Conservation (phyloP, 257 asterid species). For the Primulina tabacum region DNA sequence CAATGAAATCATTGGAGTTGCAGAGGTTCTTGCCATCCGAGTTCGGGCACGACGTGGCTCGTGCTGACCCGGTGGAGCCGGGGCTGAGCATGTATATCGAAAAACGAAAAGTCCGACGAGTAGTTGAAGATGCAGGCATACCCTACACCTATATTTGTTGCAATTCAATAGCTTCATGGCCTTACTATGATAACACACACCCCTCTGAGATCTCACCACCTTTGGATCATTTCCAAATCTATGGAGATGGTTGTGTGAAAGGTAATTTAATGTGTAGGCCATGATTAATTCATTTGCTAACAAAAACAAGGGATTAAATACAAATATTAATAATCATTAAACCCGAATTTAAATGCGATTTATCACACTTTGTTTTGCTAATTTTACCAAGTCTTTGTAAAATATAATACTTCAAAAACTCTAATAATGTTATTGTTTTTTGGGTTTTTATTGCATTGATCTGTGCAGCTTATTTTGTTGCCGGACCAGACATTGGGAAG, state of each 20-base stretch:
- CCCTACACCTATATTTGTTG: constrained; percentile 39
- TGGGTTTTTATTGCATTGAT: background rate
- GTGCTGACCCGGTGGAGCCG: constrained; percentile 37
- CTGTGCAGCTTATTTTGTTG: constrained; percentile 35
- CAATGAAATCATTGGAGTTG: background rate
- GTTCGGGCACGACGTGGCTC: constrained; percentile 43
- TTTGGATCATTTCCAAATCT: constrained; percentile 34
- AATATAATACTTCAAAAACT: too few species aligned
- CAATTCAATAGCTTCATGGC: constrained; percentile 43
- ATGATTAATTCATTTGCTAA: background rate
- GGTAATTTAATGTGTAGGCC: constrained; percentile 9
- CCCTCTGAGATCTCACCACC: constrained; percentile 38
- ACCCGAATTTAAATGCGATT: too few species aligned
- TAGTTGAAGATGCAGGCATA: constrained; percentile 28
- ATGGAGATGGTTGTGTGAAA: constrained; percentile 40
- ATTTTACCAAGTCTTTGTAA: too few species aligned
- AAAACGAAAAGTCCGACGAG: constrained; percentile 31
- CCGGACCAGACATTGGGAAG: constrained; percentile 33
- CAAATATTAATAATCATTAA: too few species aligned
- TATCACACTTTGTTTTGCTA: too few species aligned
- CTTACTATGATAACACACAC: constrained; percentile 35
- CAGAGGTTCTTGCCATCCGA: constrained; percentile 43
- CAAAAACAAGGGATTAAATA: too few species aligned
- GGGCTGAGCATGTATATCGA: constrained; percentile 37
- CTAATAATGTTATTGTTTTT: background rate